Evolutionary conservation across 805 yeast genomes (phyloP), one percentile per base, ranked within the genome.

Genomic region (Yarrowia bubula): DNA sequence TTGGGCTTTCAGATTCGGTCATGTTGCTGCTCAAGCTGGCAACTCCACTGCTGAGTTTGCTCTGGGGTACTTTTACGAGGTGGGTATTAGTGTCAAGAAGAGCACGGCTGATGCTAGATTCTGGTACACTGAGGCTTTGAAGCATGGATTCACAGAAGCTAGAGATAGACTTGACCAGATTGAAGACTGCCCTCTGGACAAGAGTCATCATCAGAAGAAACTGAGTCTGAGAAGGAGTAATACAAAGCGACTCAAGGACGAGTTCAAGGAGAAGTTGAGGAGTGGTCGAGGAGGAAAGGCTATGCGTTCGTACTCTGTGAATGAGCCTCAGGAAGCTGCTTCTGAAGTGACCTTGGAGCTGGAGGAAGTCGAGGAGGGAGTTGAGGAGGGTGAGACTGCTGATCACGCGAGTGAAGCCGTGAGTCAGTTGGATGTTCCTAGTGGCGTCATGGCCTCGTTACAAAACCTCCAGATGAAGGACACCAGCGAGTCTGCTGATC

Each of bases 1-100:
- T 50, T 87, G 87, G 76, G 90, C 92, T 0, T 86, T 83, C 68
- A 73, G 82, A 15, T 88, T 90, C 86, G 88, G 90, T 4, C 71
- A 78, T 8, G 81, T 81, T 65, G 87, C 88, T n/a, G 83, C 89
- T 0, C 84, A 83, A 65, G 81, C 80, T 31, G 87, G 86, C 28
- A 78, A 84, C 64, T 77, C 83, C 1, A 83, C 85, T 67, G 90
- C 89, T 2, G 86, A 86, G 69, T 88, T 84, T 71, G 88, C 90
- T 44, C 72, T 89, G 43, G 93, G 90, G 0, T 82, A 84, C 69
- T 88, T 84, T 71, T 81, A 80, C 70, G 90, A 86, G 70, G 84
- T 81, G 53, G 92, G 92, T 1, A 80, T 87, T 41, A 88, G 86
- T 5, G 82, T 84, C 47, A 74, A 75, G 4, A 73, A 73, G 31